These are phyloP conservation scores for Globisporangium acanthophoron DNA, from an alignment of 352 stramenopile genomes.

Conservation along the genomic window DNA sequence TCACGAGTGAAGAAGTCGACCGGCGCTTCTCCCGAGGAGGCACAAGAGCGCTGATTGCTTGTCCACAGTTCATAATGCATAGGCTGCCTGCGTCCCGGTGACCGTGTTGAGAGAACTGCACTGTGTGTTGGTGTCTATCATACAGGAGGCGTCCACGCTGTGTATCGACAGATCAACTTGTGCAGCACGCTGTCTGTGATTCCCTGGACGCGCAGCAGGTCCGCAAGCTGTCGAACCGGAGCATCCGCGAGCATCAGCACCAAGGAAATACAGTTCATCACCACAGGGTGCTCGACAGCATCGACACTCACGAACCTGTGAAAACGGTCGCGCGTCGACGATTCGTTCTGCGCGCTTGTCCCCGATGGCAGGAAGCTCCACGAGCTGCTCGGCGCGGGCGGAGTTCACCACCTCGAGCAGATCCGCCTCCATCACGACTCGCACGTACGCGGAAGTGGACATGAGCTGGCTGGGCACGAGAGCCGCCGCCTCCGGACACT, in stretches of 20 bases:
- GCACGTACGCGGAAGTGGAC: constrained; percentile 28
- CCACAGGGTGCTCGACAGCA: background rate
- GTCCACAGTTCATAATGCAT: constrained; percentile 1
- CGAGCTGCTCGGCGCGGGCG: constrained; percentile 34
- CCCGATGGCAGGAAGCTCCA: constrained; percentile 41
- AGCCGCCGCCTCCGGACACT: constrained; percentile 14
- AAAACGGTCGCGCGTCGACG: constrained; percentile 31
- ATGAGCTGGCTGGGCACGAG: constrained; percentile 34
- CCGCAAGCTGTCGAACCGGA: constrained; percentile 20
- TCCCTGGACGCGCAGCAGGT: constrained; percentile 34
- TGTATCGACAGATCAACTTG: constrained; percentile 37
- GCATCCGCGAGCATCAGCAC: too few species aligned
- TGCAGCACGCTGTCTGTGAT: constrained; percentile 41
- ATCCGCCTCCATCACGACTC: constrained; percentile 40
- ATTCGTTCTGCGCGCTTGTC: constrained; percentile 45
- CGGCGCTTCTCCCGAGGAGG: background rate
- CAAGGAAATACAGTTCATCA: background rate
- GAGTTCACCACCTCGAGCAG: constrained; percentile 43
- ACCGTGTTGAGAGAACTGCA: too few species aligned
- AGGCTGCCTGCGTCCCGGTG: background rate
- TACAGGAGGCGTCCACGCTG: constrained; percentile 11
- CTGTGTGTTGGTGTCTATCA: background rate
- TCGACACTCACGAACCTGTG: constrained; percentile 16
- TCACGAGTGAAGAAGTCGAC: background rate
- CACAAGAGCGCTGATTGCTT: background rate